These are phyloP conservation scores for Penicillium sp. DNA, from an alignment of 2,329 filamentous ascomycete genomes.

Conservation along the genomic window DNA sequence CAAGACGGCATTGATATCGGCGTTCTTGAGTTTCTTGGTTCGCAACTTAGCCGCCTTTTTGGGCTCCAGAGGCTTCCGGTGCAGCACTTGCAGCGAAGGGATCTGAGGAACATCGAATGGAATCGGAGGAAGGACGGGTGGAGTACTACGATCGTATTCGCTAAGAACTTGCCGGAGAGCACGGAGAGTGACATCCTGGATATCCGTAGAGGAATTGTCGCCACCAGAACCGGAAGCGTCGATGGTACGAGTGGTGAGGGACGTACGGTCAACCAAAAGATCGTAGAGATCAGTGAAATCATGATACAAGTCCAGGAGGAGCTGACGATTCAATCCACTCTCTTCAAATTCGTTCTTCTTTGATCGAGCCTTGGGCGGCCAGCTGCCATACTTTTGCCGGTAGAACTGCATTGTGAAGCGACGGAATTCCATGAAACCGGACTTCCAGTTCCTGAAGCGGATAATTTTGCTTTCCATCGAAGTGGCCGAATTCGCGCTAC, in stretches of 20 bases:
- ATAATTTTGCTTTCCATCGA: slow-evolving; percentile 73
- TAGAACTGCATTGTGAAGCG: slow-evolving; percentile 72
- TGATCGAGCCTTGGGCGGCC: slow-evolving; percentile 87
- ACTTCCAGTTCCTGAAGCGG: slow-evolving; percentile 81
- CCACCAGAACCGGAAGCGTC: slow-evolving; percentile 63
- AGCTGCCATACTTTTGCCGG: slow-evolving; percentile 66
- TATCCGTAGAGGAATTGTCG: slow-evolving; percentile 40
- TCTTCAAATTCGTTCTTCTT: slow-evolving; percentile 91
- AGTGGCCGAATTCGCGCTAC: slow-evolving; percentile 80
- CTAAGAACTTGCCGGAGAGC: slow-evolving; percentile 77
- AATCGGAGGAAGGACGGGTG: slow-evolving; percentile 85
- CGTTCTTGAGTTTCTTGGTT: slow-evolving; percentile 70
- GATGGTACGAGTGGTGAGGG: slow-evolving; percentile 74
- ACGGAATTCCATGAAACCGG: slow-evolving; percentile 71
- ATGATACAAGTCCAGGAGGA: slow-evolving; percentile 77
- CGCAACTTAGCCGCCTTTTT: slow-evolving; percentile 76
- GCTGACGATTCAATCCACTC: slow-evolving; percentile 79
- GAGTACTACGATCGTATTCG: slow-evolving; percentile 86
- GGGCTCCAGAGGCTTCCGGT: slow-evolving; percentile 63
- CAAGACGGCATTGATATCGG: slow-evolving; percentile 76
- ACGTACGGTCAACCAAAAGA: slow-evolving; percentile 75
- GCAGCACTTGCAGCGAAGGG: slow-evolving; percentile 66
- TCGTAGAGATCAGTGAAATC: slow-evolving; percentile 89
- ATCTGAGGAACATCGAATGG: slow-evolving; percentile 84
- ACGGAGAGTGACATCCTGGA: slow-evolving; percentile 61